phyloP scores from a whole-genome alignment of 2,329 filamentous ascomycete genomes.

The Talaromyces sp. region DNA sequence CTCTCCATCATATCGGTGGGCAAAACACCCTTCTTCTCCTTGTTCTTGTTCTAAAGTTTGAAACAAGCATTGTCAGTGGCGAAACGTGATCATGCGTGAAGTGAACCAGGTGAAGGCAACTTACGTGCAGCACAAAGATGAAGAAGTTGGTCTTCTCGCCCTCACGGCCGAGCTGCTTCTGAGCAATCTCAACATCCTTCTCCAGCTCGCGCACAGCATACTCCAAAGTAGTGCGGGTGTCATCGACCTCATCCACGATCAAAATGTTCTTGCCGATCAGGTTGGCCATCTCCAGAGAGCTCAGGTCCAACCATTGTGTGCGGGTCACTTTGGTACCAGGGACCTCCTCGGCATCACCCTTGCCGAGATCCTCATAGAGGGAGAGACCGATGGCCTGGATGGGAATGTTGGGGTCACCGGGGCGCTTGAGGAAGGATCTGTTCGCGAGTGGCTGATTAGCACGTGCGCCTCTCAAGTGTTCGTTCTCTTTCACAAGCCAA shows the following conservation, averaged over 20 bases:
- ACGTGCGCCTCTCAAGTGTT: not conserved
- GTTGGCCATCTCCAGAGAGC: constrained; percentile 81
- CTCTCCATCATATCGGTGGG: constrained; percentile 75
- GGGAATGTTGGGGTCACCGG: constrained; percentile 88
- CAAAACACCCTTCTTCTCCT: constrained; percentile 86
- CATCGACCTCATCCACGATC: constrained; percentile 94
- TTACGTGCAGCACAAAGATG: constrained; percentile 91
- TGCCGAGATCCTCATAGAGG: constrained; percentile 83
- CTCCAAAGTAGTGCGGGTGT: constrained; percentile 90
- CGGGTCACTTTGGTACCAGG: constrained; percentile 93
- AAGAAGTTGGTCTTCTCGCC: constrained; percentile 81
- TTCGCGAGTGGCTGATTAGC: constrained; percentile 8
- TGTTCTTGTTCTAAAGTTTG: constrained; percentile 81
- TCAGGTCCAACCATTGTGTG: constrained; percentile 96
- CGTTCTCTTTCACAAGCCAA: not conserved
- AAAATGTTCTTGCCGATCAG: constrained; percentile 88
- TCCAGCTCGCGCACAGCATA: constrained; percentile 91
- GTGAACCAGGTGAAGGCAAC: constrained; percentile 36
- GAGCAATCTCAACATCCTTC: constrained; percentile 87
- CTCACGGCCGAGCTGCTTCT: constrained; percentile 69
- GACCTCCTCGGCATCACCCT: constrained; percentile 67
- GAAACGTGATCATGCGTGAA: not conserved
- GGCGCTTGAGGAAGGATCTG: constrained; percentile 87
- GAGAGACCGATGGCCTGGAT: constrained; percentile 99
- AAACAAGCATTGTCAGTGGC: constrained; percentile 10